These are phyloP conservation scores for Aspergillus eucalypticola DNA, from an alignment of 2,329 filamentous ascomycete genomes.

Conservation along the genomic window DNA sequence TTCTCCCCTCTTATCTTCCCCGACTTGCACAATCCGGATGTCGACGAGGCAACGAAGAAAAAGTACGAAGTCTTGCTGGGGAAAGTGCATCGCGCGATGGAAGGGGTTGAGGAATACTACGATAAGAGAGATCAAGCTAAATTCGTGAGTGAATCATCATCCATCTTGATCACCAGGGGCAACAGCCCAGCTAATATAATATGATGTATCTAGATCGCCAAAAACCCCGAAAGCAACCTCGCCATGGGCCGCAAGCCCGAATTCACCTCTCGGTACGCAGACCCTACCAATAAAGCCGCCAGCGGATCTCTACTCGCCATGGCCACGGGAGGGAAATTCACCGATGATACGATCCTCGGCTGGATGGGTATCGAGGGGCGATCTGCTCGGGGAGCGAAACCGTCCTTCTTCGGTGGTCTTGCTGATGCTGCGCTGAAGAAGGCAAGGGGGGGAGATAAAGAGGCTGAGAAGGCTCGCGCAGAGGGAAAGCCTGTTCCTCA, in stretches of 20 bases:
- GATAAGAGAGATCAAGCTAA: slow-evolving; percentile 52
- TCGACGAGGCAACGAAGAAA: background rate
- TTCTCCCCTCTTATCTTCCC: slow-evolving; percentile 55
- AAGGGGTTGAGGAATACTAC: slow-evolving; percentile 51
- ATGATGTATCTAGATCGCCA: slow-evolving; percentile 22
- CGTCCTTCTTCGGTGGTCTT: background rate
- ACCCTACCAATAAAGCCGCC: slow-evolving; percentile 55
- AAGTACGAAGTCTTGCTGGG: slow-evolving; percentile 12
- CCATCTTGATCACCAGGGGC: no score
- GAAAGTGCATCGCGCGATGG: slow-evolving; percentile 19
- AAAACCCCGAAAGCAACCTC: slow-evolving; percentile 47
- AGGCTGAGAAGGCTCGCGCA: no score
- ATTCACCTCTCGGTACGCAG: slow-evolving; percentile 52
- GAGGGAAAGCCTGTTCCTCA: no score
- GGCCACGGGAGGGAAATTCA: slow-evolving; percentile 49
- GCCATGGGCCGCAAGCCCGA: slow-evolving; percentile 32
- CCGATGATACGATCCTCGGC: slow-evolving; percentile 17
- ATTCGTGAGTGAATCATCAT: slow-evolving; percentile 40
- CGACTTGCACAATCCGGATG: slow-evolving; percentile 35
- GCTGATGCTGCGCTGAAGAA: no score
- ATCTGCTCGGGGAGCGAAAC: background rate
- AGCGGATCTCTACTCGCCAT: slow-evolving; percentile 51
- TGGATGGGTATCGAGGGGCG: slow-evolving; percentile 3
- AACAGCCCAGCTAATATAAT: background rate
- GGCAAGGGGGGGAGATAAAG: no score